phyloP scores from a whole-genome alignment of 163 green algal species.

The Volvox carteri region DNA sequence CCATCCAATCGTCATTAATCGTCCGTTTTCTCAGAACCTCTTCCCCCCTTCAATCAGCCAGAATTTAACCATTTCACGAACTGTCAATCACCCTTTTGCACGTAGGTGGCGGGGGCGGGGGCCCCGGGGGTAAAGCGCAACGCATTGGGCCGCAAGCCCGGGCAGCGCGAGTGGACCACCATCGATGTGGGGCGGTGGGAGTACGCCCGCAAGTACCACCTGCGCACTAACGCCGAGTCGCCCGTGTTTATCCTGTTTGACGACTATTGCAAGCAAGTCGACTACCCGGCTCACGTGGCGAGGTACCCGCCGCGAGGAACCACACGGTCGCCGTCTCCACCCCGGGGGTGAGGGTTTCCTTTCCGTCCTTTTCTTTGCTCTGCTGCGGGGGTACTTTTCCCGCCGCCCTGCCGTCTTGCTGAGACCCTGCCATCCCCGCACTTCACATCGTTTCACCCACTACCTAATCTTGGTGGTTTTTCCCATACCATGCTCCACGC shows the following conservation, averaged over 20 bases:
- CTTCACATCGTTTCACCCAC: no score
- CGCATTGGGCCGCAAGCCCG: constrained; percentile 13
- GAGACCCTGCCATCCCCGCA: no score
- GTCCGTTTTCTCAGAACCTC: no score
- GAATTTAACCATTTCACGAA: no score
- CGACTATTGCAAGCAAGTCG: constrained; percentile 10
- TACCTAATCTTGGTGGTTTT: no score
- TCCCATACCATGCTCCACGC: no score
- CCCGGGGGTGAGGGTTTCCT: background rate
- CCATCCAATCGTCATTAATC: no score
- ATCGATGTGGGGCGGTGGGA: constrained; percentile 57
- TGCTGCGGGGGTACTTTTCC: no score
- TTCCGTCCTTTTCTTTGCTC: no score
- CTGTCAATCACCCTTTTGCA: no score
- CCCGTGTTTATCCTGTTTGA: constrained; percentile 51
- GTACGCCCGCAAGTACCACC: constrained; percentile 58
- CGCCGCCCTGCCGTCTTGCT: background rate
- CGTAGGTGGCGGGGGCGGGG: background rate
- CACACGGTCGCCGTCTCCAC: constrained; percentile 9
- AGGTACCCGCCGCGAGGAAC: constrained; percentile 26
- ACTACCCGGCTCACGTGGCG: constrained; percentile 50
- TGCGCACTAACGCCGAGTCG: constrained; percentile 50
- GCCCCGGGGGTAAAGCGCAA: constrained; percentile 25
- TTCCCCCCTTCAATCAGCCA: no score
- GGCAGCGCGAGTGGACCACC: constrained; percentile 46